Percentiles rank a stretch among this genome's conserved stretches.
Conservation (phyloP, 805 yeast genomes). For the Metschnikowia peoriensis region DNA sequence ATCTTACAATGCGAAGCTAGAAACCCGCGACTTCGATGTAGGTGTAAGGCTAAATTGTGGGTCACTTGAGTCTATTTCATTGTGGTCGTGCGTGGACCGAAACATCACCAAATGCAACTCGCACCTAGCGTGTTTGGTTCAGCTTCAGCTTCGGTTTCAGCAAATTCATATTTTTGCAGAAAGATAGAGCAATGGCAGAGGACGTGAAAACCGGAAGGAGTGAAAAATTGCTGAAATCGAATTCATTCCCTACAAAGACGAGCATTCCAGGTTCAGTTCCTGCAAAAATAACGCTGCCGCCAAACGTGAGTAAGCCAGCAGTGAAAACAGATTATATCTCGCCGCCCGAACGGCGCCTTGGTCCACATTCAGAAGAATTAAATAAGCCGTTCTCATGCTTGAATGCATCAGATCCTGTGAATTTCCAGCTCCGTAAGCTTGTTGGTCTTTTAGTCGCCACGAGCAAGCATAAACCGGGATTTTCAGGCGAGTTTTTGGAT, state of each 20-base stretch:
- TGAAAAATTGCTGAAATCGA: not conserved
- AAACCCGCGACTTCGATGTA: not conserved
- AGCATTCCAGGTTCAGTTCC: not conserved
- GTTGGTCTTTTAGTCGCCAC: conserved; percentile 27
- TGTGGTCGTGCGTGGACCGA: conserved; percentile 13
- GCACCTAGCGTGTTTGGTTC: not conserved
- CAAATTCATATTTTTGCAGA: no score
- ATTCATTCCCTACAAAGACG: not conserved
- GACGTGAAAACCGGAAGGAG: not conserved
- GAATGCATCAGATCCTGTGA: conserved; percentile 20
- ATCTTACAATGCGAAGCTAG: not conserved
- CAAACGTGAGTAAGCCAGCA: not conserved
- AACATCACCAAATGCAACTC: conserved; percentile 1
- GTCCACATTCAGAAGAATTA: conserved; percentile 1
- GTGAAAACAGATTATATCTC: conserved; percentile 10
- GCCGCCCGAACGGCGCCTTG: conserved; percentile 12
- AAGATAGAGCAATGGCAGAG: not conserved
- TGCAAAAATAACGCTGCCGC: not conserved
- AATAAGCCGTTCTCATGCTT: conserved; percentile 3
- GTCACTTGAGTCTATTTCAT: not conserved
- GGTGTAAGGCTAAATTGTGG: not conserved
- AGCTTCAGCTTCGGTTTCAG: no score
- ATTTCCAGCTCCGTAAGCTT: conserved; percentile 28
- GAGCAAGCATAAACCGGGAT: conserved; percentile 16
- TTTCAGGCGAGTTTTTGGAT: conserved; percentile 28